These are phyloP conservation scores for Lachancea mirantina DNA, from an alignment of 805 yeast species.

Conservation along the genomic window DNA sequence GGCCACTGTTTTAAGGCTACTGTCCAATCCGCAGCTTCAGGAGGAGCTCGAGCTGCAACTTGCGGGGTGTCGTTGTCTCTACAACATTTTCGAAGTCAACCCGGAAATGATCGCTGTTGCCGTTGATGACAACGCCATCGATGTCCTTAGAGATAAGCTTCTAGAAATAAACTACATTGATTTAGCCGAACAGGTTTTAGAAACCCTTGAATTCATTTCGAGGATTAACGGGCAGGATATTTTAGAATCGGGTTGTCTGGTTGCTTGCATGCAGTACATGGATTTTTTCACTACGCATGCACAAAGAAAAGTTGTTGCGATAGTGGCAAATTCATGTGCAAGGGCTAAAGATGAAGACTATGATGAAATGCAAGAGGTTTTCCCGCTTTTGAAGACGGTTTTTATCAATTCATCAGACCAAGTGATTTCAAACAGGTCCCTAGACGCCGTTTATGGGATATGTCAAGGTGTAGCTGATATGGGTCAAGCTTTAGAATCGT, in stretches of 20 bases:
- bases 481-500: conserved; percentile 13
- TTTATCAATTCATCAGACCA: conserved; percentile 51
- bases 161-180: conserved; percentile 78
- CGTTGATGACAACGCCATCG: conserved; percentile 58
- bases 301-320: conserved; percentile 70
- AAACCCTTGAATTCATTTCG: conserved; percentile 62
- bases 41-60: conserved; percentile 75
- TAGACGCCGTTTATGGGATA: conserved; percentile 22
- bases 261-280: conserved; percentile 60
- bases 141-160: conserved; percentile 56
- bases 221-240: conserved; percentile 45
- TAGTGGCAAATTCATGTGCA: conserved; percentile 63
- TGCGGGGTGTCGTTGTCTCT: conserved; percentile 75
- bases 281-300: conserved; percentile 89
- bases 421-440: conserved; percentile 15
- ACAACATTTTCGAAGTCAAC: conserved; percentile 70
- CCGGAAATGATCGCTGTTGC: conserved; percentile 57
- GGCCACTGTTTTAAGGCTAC: conserved; percentile 45
- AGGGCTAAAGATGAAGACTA: conserved; percentile 40
- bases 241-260: conserved; percentile 53
- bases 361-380: conserved; percentile 44
- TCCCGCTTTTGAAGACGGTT: conserved; percentile 49
- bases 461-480: conserved; percentile 20
- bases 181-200: conserved; percentile 84
- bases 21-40: conserved; percentile 49